Evolutionary conservation across 208 protist species (phyloP), one percentile per base, ranked within the genome.

Genomic region (Crithidia bombi): DNA sequence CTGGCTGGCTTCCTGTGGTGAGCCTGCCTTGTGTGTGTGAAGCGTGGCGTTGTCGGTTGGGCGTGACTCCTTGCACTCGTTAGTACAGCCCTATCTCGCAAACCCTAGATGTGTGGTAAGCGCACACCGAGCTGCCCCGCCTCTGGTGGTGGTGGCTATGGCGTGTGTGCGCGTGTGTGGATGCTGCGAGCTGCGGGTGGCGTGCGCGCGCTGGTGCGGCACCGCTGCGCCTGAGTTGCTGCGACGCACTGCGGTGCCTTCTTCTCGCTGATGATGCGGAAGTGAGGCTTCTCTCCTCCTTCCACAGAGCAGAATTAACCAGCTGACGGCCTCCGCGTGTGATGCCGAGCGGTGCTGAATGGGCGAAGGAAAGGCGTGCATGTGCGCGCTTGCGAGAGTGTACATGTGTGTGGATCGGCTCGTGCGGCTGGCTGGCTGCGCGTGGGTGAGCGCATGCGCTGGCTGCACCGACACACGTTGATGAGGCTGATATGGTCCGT

Each of bases 401-500:
- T 30, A 32, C 26, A n/a, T n/a, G n/a, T n/a, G n/a, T n/a, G n/a
- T n/a, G n/a, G n/a, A n/a, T n/a, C n/a, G n/a, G n/a, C n/a, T n/a
- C n/a, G n/a, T n/a, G n/a, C n/a, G n/a, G n/a, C n/a, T n/a, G n/a
- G n/a, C n/a, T n/a, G n/a, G n/a, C n/a, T n/a, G n/a, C n/a, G n/a
- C n/a, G n/a, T n/a, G n/a, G n/a, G n/a, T n/a, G n/a, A n/a, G n/a
- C n/a, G n/a, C 5, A 23, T 36, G 50, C 26, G 50, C 3, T 15
- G 50, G 21, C 11, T 30, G 14, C 23, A 28, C 38, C 1, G 25
- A 62, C 44, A 44, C 25, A 46, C 57, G 43, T 55, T 90, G 84
- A 90, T 86, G 83, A 90, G 80, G 54, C 71, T 86, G 84, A 90
- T 86, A 90, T 90, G 84, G 84, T 90, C 84, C 84, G 84, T 90